Conservation (phyloP, 78 protist genomes). For the Isochrysis galbana region DNA sequence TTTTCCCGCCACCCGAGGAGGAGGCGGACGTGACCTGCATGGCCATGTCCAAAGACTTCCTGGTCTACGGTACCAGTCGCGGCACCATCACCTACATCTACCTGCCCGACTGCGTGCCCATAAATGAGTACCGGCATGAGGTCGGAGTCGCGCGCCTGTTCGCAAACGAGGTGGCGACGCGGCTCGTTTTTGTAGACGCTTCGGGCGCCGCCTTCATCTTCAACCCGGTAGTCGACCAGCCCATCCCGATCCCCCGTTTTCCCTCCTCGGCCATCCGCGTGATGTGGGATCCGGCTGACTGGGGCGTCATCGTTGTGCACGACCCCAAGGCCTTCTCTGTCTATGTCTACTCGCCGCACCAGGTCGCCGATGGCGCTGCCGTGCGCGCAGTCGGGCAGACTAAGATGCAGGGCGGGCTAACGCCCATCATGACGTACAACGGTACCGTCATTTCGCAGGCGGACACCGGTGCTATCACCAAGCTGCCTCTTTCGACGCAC, state of each 20-base stretch:
- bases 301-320: constrained; percentile 43
- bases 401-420: not conserved
- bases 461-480: not conserved
- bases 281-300: constrained; percentile 67
- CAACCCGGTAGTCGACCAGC: constrained; percentile 48
- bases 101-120: constrained; percentile 27
- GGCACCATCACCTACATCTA: constrained; percentile 47
- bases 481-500: not conserved
- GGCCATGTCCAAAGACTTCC: constrained; percentile 53
- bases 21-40: constrained; percentile 22
- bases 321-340: constrained; percentile 22
- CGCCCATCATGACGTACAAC: not conserved
- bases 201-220: constrained; percentile 26
- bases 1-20: not conserved
- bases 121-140: constrained; percentile 45
- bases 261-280: not conserved
- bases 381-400: constrained; percentile 3
- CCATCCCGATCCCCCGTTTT: not conserved
- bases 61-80: constrained; percentile 48
- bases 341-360: constrained; percentile 50
- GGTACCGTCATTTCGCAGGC: constrained; percentile 37
- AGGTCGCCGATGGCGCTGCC: constrained; percentile 24
- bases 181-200: constrained; percentile 48
- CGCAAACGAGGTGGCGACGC: constrained; percentile 61
- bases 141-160: constrained; percentile 2